Evolutionary conservation across 2,329 filamentous ascomycete genomes (phyloP), one percentile per base, ranked within the genome.

Genomic region (Fusarium domesticum): DNA sequence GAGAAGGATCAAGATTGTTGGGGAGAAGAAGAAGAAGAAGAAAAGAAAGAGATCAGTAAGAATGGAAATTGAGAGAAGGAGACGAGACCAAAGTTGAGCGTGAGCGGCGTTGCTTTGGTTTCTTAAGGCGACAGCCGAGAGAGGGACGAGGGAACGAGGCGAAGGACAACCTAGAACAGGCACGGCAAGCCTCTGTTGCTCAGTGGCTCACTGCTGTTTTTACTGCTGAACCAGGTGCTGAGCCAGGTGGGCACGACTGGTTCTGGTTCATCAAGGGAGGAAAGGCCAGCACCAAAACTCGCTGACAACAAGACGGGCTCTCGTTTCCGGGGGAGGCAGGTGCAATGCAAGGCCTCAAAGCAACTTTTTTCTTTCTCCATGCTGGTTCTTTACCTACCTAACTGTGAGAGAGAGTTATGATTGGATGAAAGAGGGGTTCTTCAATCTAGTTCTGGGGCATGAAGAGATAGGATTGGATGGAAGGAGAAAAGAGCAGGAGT

Each of bases 51-150:
- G 50, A 45, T 36, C 46, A 57, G 47, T 42, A 43, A 46, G 44
- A 55, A 55, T 57, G 53, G 55, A 48, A 57, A 48, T 49, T 33
- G 47, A 48, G 47, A 51, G 56, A 57, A 53, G 41, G 57, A 51
- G 50, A 47, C 37, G 16, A 50, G 23, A 28, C 23, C 23, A 28
- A 28, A 28, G 23, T 28, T 11, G 23, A 28, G 14, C 10, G 23
- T 28, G 39, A 55, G 48, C 45, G 42, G 51, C 51, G 51, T 48
- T 54, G 42, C 48, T 54, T 18, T 45, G 48, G 35, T 52, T 54
- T 53, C 51, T 54, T 53, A 53, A 52, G 37, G 44, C 49, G 39
- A 48, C 48, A 53, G 51, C 50, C 50, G 48, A 54, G 28, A 41
- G 33, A 46, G 41, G 49, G 42, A 39, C 47, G 46, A 51, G 44